Percentiles rank a stretch among this genome's conserved stretches.
Evolutionary conservation across 768 basidiomycete genomes (phyloP).

Genomic region (Tylopilus balloui): DNA sequence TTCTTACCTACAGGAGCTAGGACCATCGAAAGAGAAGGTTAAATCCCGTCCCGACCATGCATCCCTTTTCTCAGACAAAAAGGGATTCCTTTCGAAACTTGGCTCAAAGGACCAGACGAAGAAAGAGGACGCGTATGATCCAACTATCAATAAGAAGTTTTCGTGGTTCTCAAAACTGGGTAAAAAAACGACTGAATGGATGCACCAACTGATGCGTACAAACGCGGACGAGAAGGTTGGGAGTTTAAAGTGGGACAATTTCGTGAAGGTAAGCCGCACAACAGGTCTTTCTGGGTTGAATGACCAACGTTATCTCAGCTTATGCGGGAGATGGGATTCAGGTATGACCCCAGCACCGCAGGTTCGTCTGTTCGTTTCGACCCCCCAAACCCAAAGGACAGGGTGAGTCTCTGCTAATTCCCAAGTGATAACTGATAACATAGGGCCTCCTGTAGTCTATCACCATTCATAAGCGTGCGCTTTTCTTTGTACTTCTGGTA

Average conservation of each 20-base stretch:
- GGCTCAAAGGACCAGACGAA: conserved; percentile 27
- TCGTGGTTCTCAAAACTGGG: conserved; percentile 54
- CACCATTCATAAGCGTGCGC: conserved; percentile 69
- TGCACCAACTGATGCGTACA: conserved; percentile 63
- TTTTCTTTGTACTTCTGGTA: conserved; percentile 1
- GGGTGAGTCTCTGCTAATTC: conserved; percentile 30
- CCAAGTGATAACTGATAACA: neutral
- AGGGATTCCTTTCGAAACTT: conserved; percentile 51
- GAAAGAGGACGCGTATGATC: conserved; percentile 31
- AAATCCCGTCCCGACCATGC: conserved; percentile 65
- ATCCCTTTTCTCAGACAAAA: conserved; percentile 43
- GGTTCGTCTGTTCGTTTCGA: conserved; percentile 82
- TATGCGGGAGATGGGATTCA: conserved; percentile 77
- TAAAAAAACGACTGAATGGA: conserved; percentile 53
- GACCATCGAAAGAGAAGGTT: conserved; percentile 54
- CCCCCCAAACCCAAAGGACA: conserved; percentile 54
- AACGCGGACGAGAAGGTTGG: conserved; percentile 54
- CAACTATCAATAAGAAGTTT: conserved; percentile 35
- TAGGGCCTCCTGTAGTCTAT: conserved; percentile 45
- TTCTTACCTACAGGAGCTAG: conserved; percentile 58
- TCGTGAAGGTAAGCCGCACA: conserved; percentile 52
- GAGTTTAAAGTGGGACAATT: conserved; percentile 75
- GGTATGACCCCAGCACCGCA: conserved; percentile 67
- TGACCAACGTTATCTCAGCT: conserved; percentile 38
- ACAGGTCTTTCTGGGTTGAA: neutral